phyloP scores from a whole-genome alignment of 2,329 filamentous ascomycete species.

The Sclerotiophoma versabilis region DNA sequence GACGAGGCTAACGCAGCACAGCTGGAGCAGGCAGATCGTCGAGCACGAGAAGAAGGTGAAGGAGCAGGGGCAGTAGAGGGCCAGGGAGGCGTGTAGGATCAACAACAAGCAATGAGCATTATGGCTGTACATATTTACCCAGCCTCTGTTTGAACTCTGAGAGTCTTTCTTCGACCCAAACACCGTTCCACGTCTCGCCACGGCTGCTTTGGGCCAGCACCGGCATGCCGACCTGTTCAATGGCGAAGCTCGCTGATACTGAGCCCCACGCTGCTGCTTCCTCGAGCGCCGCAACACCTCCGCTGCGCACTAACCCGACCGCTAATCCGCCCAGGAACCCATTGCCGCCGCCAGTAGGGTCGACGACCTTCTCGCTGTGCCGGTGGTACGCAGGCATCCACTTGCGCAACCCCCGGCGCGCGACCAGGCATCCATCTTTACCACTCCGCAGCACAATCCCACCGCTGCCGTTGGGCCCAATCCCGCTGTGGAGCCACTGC shows the following conservation, averaged over 20 bases:
- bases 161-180: constrained; percentile 52
- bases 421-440: constrained; percentile 71
- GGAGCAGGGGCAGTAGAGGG: constrained; percentile 35
- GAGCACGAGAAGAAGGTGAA: constrained; percentile 68
- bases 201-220: constrained; percentile 50
- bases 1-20: constrained; percentile 49
- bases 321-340: constrained; percentile 75
- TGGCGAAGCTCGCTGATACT: constrained; percentile 87
- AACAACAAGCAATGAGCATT: constrained; percentile 20
- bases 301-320: constrained; percentile 60
- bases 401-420: constrained; percentile 49
- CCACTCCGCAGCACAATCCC: constrained; percentile 75
- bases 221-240: constrained; percentile 92
- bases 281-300: constrained; percentile 60
- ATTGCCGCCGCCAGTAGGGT: constrained; percentile 94
- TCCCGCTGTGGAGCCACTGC: constrained; percentile 47
- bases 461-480: constrained; percentile 50
- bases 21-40: constrained; percentile 75
- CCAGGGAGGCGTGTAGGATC: background rate
- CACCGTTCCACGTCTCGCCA: constrained; percentile 58
- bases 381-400: constrained; percentile 83
- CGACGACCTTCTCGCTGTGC: constrained; percentile 68
- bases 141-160: constrained; percentile 51
- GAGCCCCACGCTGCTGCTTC: constrained; percentile 80
- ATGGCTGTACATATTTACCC: constrained; percentile 50